phyloP scores from a whole-genome alignment of 495 filamentous ascomycete species.

The Neurospora sp. region DNA sequence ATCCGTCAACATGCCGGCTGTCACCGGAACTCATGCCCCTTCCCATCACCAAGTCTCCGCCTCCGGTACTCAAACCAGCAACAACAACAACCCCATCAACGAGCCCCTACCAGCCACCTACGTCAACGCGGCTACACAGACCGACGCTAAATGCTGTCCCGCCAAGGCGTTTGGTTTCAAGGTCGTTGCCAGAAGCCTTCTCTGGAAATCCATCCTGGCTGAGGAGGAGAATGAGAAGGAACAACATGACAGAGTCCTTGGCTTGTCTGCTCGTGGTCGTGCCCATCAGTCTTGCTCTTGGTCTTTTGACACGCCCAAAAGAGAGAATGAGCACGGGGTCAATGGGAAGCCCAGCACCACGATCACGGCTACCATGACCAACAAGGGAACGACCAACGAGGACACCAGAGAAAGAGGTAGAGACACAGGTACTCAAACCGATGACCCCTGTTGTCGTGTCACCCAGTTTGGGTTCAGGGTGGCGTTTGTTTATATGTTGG shows the following conservation, averaged over 20 bases:
- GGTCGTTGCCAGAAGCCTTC: not conserved
- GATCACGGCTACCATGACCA: not conserved
- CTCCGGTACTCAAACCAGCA: not conserved
- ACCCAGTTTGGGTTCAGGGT: not conserved
- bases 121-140: not conserved
- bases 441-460: not conserved
- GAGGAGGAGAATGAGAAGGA: not conserved
- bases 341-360: not conserved
- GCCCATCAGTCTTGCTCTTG: not conserved
- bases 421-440: not conserved
- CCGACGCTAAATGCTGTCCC: not conserved
- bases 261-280: not conserved
- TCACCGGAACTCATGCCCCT: not conserved
- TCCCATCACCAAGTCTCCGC: not conserved
- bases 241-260: not conserved
- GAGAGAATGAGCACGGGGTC: not conserved
- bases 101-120: not conserved
- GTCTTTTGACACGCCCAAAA: not conserved
- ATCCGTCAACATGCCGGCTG: not conserved
- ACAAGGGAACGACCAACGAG: not conserved
- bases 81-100: not conserved
- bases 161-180: not conserved
- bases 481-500: not conserved
- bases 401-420: not conserved
- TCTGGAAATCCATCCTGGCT: not conserved